Conservation (phyloP, 78 protist species). For the Thecamonas trahens region DNA sequence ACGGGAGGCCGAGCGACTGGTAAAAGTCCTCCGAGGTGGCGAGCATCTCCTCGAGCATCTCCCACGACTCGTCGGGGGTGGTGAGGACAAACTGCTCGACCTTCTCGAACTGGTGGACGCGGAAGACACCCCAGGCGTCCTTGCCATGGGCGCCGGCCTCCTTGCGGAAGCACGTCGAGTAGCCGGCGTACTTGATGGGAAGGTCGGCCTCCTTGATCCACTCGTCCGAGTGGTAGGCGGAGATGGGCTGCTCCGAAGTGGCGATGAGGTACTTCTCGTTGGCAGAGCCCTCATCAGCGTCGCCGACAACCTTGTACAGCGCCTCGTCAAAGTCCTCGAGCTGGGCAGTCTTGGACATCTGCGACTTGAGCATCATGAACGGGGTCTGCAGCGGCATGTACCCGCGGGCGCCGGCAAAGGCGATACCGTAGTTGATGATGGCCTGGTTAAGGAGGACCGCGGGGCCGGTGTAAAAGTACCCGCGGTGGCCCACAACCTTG, state of each 20-base stretch:
- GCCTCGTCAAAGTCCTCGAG: slow-evolving; percentile 96
- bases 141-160: slow-evolving; percentile 97
- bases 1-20: slow-evolving; percentile 89
- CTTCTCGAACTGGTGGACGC: slow-evolving; percentile 99
- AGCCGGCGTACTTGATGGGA: slow-evolving; percentile 89
- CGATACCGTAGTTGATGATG: slow-evolving; percentile 76
- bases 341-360: slow-evolving; percentile 95
- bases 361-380: slow-evolving; percentile 83
- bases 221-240: slow-evolving; percentile 84
- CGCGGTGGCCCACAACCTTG: slow-evolving; percentile 85
- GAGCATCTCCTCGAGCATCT: slow-evolving; percentile 88
- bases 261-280: slow-evolving; percentile 97
- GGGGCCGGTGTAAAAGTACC: slow-evolving; percentile 86
- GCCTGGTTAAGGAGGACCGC: slow-evolving; percentile 85
- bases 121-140: slow-evolving; percentile 97
- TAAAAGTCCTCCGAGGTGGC: slow-evolving; percentile 83
- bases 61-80: slow-evolving; percentile 90
- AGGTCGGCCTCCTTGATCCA: slow-evolving; percentile 37
- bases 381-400: slow-evolving; percentile 89
- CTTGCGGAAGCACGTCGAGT: slow-evolving; percentile 98
- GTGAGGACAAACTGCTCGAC: slow-evolving; percentile 96
- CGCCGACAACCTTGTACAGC: slow-evolving; percentile 90
- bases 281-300: not conserved
- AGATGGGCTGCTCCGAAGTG: slow-evolving; percentile 99
- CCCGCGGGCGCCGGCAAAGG: slow-evolving; percentile 44